phyloP scores from a whole-genome alignment of 2,329 filamentous ascomycete genomes.

The Aspergillus nomiae region DNA sequence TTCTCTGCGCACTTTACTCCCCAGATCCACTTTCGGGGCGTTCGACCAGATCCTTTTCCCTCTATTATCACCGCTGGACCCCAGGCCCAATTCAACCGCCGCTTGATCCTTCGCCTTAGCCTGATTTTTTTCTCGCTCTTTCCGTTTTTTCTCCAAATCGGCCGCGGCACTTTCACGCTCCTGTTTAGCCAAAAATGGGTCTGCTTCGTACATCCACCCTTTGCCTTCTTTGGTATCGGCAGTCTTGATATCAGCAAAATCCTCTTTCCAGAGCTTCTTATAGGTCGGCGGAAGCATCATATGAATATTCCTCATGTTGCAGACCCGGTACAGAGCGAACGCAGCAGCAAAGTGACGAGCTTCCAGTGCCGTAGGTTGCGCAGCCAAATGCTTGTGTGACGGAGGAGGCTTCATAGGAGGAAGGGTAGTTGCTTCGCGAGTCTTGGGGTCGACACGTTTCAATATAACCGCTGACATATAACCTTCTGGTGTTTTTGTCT shows the following conservation, averaged over 20 bases:
- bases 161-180: constrained; percentile 79
- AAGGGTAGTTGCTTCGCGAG: constrained; percentile 71
- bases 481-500: constrained; percentile 70
- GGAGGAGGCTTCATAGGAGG: constrained; percentile 81
- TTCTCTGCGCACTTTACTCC: constrained; percentile 73
- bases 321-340: constrained; percentile 86
- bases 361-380: constrained; percentile 79
- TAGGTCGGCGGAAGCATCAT: constrained; percentile 92
- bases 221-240: constrained; percentile 75
- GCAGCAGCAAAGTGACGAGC: constrained; percentile 91
- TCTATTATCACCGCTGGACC: constrained; percentile 37
- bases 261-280: constrained; percentile 83
- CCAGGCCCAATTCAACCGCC: constrained; percentile 57
- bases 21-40: constrained; percentile 92
- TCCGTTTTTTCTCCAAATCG: constrained; percentile 75
- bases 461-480: constrained; percentile 82
- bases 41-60: constrained; percentile 76
- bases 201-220: constrained; percentile 91
- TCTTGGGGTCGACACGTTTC: constrained; percentile 74
- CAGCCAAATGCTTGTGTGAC: constrained; percentile 73
- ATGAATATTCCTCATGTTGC: constrained; percentile 93
- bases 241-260: constrained; percentile 80
- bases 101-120: constrained; percentile 68
- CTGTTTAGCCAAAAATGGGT: constrained; percentile 81
- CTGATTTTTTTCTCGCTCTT: constrained; percentile 64